Conservation (phyloP, 2,329 filamentous ascomycete genomes). For the Drechslera avenae region DNA sequence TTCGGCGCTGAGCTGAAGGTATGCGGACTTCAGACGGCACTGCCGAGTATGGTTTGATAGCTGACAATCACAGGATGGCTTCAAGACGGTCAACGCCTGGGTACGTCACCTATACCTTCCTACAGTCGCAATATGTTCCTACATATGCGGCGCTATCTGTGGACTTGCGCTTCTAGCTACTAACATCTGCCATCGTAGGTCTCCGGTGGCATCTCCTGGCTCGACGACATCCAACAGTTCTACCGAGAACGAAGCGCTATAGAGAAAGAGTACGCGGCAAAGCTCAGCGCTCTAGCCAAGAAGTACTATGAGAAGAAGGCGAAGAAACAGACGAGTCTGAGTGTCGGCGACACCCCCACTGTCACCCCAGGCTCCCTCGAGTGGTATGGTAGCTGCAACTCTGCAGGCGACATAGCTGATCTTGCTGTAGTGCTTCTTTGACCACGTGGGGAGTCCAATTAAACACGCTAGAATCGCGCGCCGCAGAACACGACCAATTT, state of each 20-base stretch:
- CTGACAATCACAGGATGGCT: constrained; percentile 73
- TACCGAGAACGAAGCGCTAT: constrained; percentile 93
- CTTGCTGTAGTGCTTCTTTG: constrained; percentile 75
- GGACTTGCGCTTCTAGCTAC: constrained; percentile 17
- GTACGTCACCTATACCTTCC: constrained; percentile 50
- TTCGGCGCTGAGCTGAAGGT: constrained; percentile 97
- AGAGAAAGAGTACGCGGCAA: constrained; percentile 95
- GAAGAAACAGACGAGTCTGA: constrained; percentile 82
- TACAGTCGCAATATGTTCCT: background rate
- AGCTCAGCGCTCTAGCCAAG: constrained; percentile 84
- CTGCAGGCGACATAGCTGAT: constrained; percentile 1
- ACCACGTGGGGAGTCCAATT: constrained; percentile 97
- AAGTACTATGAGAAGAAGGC: constrained; percentile 98
- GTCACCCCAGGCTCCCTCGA: constrained; percentile 96
- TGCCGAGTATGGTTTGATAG: constrained; percentile 32
- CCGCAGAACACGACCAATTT: constrained; percentile 86
- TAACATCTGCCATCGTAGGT: constrained; percentile 57
- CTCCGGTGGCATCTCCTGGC: constrained; percentile 85
- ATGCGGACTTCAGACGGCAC: constrained; percentile 34
- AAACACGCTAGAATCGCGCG: constrained; percentile 83
- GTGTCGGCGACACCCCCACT: constrained; percentile 88
- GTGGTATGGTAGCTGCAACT: constrained; percentile 59
- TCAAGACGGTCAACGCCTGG: constrained; percentile 94
- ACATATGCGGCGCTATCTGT: constrained; percentile 14
- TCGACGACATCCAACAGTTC: constrained; percentile 96